Evolutionary conservation across 352 stramenopile genomes (phyloP), one percentile per base, ranked within the genome.

Genomic region (Phytophthora hibernalis): DNA sequence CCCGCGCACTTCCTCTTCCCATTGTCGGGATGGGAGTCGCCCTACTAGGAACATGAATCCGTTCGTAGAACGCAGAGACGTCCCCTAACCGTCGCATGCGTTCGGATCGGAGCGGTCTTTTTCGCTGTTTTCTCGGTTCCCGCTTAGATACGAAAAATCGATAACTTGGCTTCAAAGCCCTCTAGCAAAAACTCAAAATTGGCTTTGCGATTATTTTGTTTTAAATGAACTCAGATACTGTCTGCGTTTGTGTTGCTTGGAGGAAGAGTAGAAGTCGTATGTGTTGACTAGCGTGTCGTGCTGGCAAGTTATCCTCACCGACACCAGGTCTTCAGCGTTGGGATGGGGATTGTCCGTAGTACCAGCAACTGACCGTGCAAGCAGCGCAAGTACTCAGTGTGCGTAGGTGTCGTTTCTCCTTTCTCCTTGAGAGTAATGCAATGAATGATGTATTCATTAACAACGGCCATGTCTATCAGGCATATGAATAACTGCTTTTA

Each of bases 401-500:
- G 66, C 11, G 33, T 53, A 38, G 54, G 28, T 30, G 33, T 13
- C 7, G 20, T 26, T 30, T 58, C 16, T 7, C 43, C 11, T 6
- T 53, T 50, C n/a, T 58, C 50, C 5, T 42, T 38, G 3, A 60
- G 35, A 4, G 33, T 53, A 1, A 55, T 16, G 2, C 47, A 33
- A 30, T 67, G 43, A 11, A 75, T 22, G 26, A 76, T 61, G 35
- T 51, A 69, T 0, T n/a, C 35, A 48, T 70, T 70, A 0, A 71
- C 47, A 0, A 70, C 12, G 2, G 57, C 52, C 68, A 64, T 76
- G 35, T 72, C 58, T 16, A 72, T 47, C 3, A 76, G 35, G 8
- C 54, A 57, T 21, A 76, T 18, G 26, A 76, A 69, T 16, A 72
- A 2, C 10, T 52, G 54, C 18, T 70, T 72, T 62, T 69, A 67